Base-by-base conservation (phyloP, 805 yeast species). In the Saccharomycopsis amapae region DNA sequence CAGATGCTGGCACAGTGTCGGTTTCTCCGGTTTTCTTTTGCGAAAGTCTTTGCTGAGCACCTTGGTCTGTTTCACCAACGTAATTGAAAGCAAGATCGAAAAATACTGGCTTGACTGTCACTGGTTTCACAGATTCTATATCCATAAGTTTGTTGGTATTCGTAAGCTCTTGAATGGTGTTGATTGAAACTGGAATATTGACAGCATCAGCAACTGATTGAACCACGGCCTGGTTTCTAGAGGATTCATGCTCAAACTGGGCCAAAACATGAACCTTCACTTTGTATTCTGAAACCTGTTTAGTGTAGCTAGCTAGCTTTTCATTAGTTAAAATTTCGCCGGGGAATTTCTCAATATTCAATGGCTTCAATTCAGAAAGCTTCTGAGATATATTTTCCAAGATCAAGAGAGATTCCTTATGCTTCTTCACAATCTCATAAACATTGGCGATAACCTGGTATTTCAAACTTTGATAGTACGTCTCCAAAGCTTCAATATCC, bases 41-140 rank as follows among this genome's bases (percentile, higher is more conserved):
- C 30, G 7, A 12, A 26, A 26, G 12, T 7, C 30, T 26, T 26
- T 12, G 30, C 12, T 31, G 56, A n/a, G 34, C 46, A 19, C 43
- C 37, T 30, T 35, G 30, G 38, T 60, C 65, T 42, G 58, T 43
- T 33, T 65, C 67, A 30, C 71, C 69, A 44, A 89, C 73, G 58
- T 85, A 88, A 60, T 88, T 89, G 68, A 71, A 89, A 0, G 95
- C 97, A 53, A 86, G 69, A 60, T 90, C 98, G 57, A 87, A 93
- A 57, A 89, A 73, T 7, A 88, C 95, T 0, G 98, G 96, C 63
- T 93, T 90, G 47, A 81, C 76, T 44, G 79, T 72, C 1, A 85
- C 76, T 1, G 94, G 84, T 52, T 65, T 67, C 34, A 87, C 40
- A n/a, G 56, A 53, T 19, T 42, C 56, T 3, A 43, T 26, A 19